These are phyloP conservation scores for Acer saccharum DNA, from an alignment of 345 rosid genomes.

Conservation along the genomic window DNA sequence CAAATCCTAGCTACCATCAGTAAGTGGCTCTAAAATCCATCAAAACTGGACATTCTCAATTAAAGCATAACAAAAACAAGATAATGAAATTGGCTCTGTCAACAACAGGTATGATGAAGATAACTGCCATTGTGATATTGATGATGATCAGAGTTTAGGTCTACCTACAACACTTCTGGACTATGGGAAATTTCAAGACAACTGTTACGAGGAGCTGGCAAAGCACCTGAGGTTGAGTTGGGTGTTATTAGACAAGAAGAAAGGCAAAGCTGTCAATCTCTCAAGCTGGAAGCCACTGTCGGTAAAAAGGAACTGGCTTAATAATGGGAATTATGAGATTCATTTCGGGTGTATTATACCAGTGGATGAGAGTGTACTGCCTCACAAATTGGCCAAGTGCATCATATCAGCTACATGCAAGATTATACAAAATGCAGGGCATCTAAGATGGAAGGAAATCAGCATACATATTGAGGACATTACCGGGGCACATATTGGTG, in stretches of 20 bases:
- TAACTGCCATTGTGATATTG: neutral
- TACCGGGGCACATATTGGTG: conserved; percentile 16
- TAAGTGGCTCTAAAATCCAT: conserved; percentile 28
- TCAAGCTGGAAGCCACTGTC: conserved; percentile 37
- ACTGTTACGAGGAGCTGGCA: conserved; percentile 11
- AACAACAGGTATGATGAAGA: neutral
- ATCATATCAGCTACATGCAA: conserved; percentile 26
- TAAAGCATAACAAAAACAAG: neutral
- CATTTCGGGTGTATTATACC: conserved; percentile 40
- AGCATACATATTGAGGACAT: conserved; percentile 37
- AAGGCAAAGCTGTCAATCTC: conserved; percentile 38
- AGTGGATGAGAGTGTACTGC: conserved; percentile 17
- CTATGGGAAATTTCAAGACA: neutral
- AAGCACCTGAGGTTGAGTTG: conserved; percentile 35
- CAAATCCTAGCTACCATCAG: neutral
- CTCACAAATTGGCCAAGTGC: conserved; percentile 28
- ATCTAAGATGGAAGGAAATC: conserved; percentile 22
- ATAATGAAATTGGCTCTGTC: neutral
- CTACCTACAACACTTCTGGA: neutral
- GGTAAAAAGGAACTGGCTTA: conserved; percentile 28
- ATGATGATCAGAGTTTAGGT: neutral
- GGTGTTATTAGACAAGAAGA: conserved; percentile 39
- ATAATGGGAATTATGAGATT: conserved; percentile 14
- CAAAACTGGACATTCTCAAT: conserved; percentile 19
- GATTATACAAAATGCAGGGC: conserved; percentile 1